Conservation (phyloP, 2,329 filamentous ascomycete species). For the Diaporthe australafricana region DNA sequence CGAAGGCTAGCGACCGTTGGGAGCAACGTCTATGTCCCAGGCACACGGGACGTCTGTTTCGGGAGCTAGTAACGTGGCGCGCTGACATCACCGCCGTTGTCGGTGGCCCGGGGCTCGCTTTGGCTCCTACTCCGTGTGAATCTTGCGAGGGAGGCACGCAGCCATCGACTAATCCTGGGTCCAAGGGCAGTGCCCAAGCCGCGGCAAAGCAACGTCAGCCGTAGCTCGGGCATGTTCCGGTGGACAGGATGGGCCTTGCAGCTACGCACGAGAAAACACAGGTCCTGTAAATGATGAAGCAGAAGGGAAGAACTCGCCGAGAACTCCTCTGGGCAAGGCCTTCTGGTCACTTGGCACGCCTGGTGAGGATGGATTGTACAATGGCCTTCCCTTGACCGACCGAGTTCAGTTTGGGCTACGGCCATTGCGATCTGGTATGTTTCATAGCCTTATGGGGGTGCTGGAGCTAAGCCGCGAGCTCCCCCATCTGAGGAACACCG, state of each 20-base stretch:
- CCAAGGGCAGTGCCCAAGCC: background rate
- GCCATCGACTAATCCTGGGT: background rate
- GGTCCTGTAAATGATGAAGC: background rate
- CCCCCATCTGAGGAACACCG: background rate
- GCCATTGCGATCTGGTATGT: background rate
- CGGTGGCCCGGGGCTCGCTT: background rate
- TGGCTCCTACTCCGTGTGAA: background rate
- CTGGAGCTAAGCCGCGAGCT: background rate
- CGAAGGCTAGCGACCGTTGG: constrained; percentile 3
- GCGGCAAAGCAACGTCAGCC: background rate
- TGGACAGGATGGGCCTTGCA: constrained; percentile 6
- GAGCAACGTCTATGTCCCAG: constrained; percentile 3
- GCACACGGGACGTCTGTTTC: constrained; percentile 3
- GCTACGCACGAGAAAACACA: background rate
- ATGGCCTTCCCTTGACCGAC: background rate
- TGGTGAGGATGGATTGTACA: background rate
- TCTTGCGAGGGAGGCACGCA: background rate
- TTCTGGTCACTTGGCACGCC: background rate
- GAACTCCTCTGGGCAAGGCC: background rate
- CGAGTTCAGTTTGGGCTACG: background rate
- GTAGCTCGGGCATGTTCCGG: constrained; percentile 19
- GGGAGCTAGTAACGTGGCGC: background rate
- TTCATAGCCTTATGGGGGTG: background rate
- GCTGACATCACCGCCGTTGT: background rate
- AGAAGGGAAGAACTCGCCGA: background rate